Conservation (phyloP, 116 monocot species). For the Phalaenopsis hybrid region DNA sequence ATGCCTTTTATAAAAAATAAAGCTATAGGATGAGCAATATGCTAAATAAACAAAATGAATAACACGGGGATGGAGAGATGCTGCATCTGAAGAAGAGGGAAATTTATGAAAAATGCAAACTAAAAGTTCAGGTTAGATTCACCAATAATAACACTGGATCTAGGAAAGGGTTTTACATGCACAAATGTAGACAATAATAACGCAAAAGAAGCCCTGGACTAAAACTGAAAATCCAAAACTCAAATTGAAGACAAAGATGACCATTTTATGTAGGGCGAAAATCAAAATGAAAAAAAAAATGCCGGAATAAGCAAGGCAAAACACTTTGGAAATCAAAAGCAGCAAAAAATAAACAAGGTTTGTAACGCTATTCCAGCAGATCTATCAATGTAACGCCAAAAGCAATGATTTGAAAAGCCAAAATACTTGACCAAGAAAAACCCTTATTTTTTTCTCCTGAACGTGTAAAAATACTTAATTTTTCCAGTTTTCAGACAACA, state of each 20-base stretch:
- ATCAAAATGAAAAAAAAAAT: background rate
- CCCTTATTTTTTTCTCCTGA: background rate
- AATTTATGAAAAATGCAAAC: no score
- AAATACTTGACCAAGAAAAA: background rate
- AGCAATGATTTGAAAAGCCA: background rate
- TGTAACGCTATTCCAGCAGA: background rate
- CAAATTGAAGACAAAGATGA: background rate
- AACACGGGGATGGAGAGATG: no score
- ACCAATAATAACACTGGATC: background rate
- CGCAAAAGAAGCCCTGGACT: background rate
- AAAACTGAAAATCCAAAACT: background rate
- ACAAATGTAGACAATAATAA: background rate
- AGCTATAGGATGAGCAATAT: no score
- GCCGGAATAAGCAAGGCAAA: background rate
- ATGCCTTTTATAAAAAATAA: no score
- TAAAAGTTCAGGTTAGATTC: no score
- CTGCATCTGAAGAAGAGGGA: no score
- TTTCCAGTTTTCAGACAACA: background rate
- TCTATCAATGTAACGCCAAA: background rate
- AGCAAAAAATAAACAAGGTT: background rate
- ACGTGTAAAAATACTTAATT: background rate
- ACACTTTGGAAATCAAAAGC: background rate
- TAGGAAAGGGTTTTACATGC: background rate
- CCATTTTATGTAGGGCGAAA: background rate
- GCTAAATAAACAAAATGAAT: no score